Percentiles rank a stretch among this genome's conserved stretches.
These are phyloP conservation scores for Tranzscheliella williamsii DNA, from an alignment of 1,284 basidiomycete genomes.

Conservation along the genomic window DNA sequence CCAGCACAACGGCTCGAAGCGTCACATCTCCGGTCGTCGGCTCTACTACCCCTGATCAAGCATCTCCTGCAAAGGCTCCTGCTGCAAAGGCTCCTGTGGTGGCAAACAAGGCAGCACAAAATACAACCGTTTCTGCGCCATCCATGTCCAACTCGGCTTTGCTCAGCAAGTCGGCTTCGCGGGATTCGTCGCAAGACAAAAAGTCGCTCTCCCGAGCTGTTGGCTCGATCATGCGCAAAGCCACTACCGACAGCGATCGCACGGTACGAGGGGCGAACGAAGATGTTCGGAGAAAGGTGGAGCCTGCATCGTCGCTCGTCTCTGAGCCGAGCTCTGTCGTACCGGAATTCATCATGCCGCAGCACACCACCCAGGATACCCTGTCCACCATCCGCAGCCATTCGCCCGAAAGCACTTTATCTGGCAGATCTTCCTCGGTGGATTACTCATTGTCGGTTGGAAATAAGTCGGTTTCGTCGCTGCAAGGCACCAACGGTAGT, in stretches of 20 bases:
- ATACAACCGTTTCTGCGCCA: conserved; percentile 2
- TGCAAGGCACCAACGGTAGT: conserved; percentile 7
- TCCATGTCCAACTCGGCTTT: conserved; percentile 4
- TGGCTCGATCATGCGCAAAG: conserved; percentile 33
- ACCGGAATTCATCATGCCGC: background rate
- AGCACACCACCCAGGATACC: background rate
- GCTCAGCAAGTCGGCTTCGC: conserved; percentile 15
- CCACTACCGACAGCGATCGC: conserved; percentile 30
- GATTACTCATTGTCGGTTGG: conserved; percentile 16
- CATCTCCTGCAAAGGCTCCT: background rate
- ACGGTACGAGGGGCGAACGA: conserved; percentile 10
- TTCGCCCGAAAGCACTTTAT: conserved; percentile 22
- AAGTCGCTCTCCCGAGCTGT: conserved; percentile 31
- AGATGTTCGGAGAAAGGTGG: background rate
- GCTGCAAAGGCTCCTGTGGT: background rate
- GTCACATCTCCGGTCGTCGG: conserved; percentile 3
- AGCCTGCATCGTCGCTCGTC: background rate
- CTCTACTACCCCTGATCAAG: conserved; percentile 4
- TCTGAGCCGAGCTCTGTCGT: background rate
- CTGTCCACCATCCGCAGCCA: conserved; percentile 5
- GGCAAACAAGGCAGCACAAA: conserved; percentile 5
- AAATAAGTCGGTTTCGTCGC: conserved; percentile 29
- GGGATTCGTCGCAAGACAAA: conserved; percentile 17
- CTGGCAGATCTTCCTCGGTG: conserved; percentile 24
- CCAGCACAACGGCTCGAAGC: conserved; percentile 9